Evolutionary conservation across 371 early-diverging fungal genomes (phyloP).

Genomic region (Actinomucor elegans): DNA sequence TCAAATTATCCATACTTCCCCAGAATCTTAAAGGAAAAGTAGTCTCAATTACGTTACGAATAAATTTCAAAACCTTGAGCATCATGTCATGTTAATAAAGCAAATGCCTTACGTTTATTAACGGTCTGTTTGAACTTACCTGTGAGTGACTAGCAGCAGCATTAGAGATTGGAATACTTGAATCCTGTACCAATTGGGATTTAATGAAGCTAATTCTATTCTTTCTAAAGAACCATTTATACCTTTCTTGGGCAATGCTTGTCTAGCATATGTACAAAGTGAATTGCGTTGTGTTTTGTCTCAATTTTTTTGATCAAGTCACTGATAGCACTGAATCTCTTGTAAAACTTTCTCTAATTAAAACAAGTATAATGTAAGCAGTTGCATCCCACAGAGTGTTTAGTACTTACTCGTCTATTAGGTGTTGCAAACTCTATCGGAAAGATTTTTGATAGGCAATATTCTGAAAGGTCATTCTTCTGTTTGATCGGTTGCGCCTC

Average conservation of each 20-base stretch:
- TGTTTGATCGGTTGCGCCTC: background rate
- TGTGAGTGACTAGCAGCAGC: background rate
- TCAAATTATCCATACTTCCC: slow-evolving; percentile 52
- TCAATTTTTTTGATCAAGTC: background rate
- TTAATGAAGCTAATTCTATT: no score
- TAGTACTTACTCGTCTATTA: slow-evolving; percentile 2
- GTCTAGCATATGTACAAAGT: background rate
- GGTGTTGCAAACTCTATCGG: slow-evolving; percentile 1
- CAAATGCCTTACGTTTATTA: no score
- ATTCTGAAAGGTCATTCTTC: background rate
- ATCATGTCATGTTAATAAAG: no score
- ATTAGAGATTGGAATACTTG: no score
- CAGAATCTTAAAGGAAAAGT: slow-evolving; percentile 56
- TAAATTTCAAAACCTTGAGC: slow-evolving; percentile 3
- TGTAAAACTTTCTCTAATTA: slow-evolving; percentile 7
- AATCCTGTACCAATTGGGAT: no score
- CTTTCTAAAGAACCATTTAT: no score
- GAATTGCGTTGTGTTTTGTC: background rate
- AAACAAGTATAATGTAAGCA: no score
- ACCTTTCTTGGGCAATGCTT: slow-evolving; percentile 5
- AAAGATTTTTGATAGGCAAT: slow-evolving; percentile 9
- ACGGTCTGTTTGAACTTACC: background rate
- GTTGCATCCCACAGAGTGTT: no score
- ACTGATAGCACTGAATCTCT: background rate
- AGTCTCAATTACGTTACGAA: slow-evolving; percentile 18